Evolutionary conservation across 2,329 filamentous ascomycete genomes (phyloP), one percentile per base, ranked within the genome.

Genomic region (Xylariaceae sp.): DNA sequence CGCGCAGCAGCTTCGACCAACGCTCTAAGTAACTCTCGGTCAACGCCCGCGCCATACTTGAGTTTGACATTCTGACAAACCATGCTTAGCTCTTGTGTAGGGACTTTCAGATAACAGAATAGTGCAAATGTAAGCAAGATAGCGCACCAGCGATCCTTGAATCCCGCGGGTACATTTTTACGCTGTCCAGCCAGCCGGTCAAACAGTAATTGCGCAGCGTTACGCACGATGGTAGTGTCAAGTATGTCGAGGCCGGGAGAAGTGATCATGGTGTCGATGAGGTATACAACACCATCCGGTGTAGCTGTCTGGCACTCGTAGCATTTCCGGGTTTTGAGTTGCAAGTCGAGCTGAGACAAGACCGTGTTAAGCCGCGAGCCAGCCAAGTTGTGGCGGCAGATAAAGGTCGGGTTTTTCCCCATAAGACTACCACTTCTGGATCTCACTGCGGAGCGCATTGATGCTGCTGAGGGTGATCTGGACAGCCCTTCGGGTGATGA

Each of bases 221-320:
- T 19, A 19, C 21, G 32, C 7, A 33, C 41, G 20, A 25, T 17
- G 20, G 5, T 20, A 16, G 32, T 6, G 21, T 37, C 32, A 6
- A 37, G 5, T 16, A 25, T 35, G 7, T 19, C 19, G 5, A 14
- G 16, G 3, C 12, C 16, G n/a, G 19, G 5, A 25, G 22, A 12
- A 5, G 22, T 20, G 8, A 21, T 33, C 25, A 42, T 14, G 12
- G 17, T 17, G 2, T 25, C 20, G 21, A 43, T 32, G 19, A 43
- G 34, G 5, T 8, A 20, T 6, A 43, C 3, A 17, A 19, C 16
- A 16, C 20, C 22, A 4, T 23, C 33, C 2, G 41, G 20, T 20
- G 34, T 27, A 22, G 29, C 41, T n/a, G 41, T 43, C 32, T 43
- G 41, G 41, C 41, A 43, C 8, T 43, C 41, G 41, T 27, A 37